Conservation (phyloP, 2,329 filamentous ascomycete species). For the Rhynchosporium secalis region DNA sequence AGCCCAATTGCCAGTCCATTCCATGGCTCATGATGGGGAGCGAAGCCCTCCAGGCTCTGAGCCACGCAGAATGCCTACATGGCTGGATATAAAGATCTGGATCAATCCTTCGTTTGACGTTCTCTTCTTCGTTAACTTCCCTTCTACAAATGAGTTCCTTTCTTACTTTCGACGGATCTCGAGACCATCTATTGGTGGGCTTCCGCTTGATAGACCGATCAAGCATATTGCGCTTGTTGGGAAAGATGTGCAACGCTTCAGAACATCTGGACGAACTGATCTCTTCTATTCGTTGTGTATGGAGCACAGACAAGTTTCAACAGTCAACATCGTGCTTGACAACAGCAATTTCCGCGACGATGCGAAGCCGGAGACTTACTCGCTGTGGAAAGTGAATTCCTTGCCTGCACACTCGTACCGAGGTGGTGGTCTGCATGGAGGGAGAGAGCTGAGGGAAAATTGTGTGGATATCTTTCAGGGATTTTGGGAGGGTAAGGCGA, state of each 20-base stretch:
- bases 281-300: conserved; percentile 14
- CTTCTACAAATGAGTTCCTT: conserved; percentile 2
- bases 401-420: neutral
- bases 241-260: neutral
- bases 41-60: neutral
- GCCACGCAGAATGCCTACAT: neutral
- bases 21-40: neutral
- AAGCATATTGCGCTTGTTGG: conserved; percentile 12
- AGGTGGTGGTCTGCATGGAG: neutral
- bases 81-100: conserved; percentile 5
- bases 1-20: conserved; percentile 2
- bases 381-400: neutral
- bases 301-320: conserved; percentile 11
- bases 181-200: conserved; percentile 7
- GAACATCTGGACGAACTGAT: conserved; percentile 1
- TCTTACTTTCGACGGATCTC: conserved; percentile 15
- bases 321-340: conserved; percentile 21
- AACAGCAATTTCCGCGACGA: conserved; percentile 12
- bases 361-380: conserved; percentile 8
- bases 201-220: neutral
- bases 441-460: conserved; percentile 1
- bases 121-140: conserved; percentile 23
- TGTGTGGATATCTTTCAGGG: conserved; percentile 1
- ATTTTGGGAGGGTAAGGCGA: conserved; percentile 12
- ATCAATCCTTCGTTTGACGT: conserved; percentile 23